Conservation (phyloP, 106 monocot genomes). For the Hemerocallis citrina region DNA sequence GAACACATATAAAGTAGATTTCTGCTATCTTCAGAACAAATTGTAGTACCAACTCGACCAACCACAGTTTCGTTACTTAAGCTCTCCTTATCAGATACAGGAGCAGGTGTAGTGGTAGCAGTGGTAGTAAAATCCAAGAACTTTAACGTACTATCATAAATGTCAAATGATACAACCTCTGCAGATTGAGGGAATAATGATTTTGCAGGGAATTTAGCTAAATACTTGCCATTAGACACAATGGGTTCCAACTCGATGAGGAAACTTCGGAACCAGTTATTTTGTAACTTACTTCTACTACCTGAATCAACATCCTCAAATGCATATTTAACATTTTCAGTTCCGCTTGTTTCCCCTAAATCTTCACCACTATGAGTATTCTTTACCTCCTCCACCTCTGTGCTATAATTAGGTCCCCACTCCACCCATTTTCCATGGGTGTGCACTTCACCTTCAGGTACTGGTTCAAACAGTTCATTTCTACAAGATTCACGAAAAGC, state of each 20-base stretch:
- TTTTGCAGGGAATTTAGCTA: constrained; percentile 47
- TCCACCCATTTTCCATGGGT: constrained; percentile 62
- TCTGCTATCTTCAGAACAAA: constrained; percentile 3
- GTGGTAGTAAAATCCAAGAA: constrained; percentile 35
- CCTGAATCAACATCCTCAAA: constrained; percentile 4
- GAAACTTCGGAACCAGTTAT: constrained; percentile 45
- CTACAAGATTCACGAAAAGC: constrained; percentile 33
- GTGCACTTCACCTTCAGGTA: constrained; percentile 15
- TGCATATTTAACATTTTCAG: neutral
- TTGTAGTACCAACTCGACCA: neutral
- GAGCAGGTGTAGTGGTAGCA: constrained; percentile 1
- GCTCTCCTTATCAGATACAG: constrained; percentile 4
- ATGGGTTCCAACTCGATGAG: constrained; percentile 26
- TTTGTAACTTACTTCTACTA: constrained; percentile 8
- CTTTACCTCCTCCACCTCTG: constrained; percentile 12
- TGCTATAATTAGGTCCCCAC: constrained; percentile 50
- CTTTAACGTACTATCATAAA: constrained; percentile 32
- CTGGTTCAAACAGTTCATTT: constrained; percentile 6
- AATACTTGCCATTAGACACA: constrained; percentile 32
- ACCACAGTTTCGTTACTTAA: constrained; percentile 1
- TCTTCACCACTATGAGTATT: constrained; percentile 1
- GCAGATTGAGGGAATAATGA: constrained; percentile 48
- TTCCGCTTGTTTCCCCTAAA: neutral
- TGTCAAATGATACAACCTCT: constrained; percentile 67
- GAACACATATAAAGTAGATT: constrained; percentile 21